Base-by-base conservation (phyloP, 805 yeast genomes). In the Candida ortonii region DNA sequence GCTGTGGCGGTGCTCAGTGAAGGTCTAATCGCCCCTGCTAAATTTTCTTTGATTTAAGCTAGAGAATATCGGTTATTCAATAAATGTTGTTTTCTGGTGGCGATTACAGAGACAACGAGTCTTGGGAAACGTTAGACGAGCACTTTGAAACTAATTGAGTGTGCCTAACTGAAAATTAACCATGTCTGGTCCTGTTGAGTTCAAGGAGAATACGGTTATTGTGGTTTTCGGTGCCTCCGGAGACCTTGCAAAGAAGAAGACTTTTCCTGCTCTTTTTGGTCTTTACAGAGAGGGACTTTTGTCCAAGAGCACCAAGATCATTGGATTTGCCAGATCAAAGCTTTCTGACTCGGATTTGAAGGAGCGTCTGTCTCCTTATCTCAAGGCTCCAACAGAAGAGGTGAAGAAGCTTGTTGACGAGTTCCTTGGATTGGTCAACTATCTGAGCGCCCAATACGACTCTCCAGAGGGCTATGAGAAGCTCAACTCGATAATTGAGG, bases 171-270 rank as follows among this genome's bases (percentile, higher is more conserved):
- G n/a, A n/a, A n/a, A n/a, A n/a, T n/a, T n/a, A n/a, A n/a, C n/a
- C 28, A 50, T 48, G 49, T 43, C 51, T 22, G 20, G 36, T 30
- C 41, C 53, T 8, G 47, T 53, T 32, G 51, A 70, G 39, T 84
- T 83, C 59, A 78, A 74, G 40, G 76, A 81, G 44, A 66, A 83
- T 62, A 79, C 85, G 7, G 69, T 77, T 26, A 71, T 89, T 51
- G 85, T 81, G 17, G 95, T 89, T 19, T 84, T 88, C 52, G 97
- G 97, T 34, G 97, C 97, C 27, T 84, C 95, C 15, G 97, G 97
- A 33, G 96, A 89, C 61, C 70, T 89, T 46, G 96, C 96, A 36
- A 87, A 86, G 68, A 89, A 89, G 79, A 89, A 89, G 67, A 89
- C 96, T 3, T 87, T 85, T 64, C 94, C 94, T 7, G 90, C 93